Base-by-base conservation (phyloP, 352 stramenopile species). In the Phytophthora aleatoria region DNA sequence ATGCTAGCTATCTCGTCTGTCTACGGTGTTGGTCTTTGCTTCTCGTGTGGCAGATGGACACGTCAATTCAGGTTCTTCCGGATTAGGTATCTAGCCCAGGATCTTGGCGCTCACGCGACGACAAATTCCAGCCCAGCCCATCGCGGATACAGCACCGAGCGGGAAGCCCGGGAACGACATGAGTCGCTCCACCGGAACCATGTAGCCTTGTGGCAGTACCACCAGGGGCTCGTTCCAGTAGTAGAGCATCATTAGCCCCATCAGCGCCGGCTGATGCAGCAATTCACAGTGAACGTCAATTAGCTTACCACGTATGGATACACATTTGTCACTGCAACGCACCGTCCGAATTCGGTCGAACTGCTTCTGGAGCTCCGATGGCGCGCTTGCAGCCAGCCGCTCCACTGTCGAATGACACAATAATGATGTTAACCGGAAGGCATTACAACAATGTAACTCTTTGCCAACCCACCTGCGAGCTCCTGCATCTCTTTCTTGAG, bases 401-500 rank as follows among this genome's bases (percentile, higher is more conserved):
- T 89, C 76, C 38, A 91, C 82, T 91, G 61, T 41, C 20, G 7
- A 53, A 55, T 35, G 50, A 55, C 42, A 68, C 36, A 50, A 64
- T n/a, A 13, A 52, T 39, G 20, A 15, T n/a, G 26, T 53, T 20
- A 67, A 24, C 10, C 11, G 12, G 38, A 10, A 20, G 6, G 6
- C 7, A 36, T 33, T 51, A 20, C 30, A 11, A 11, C 8, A 26
- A 10, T 20, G 27, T 20, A 48, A 9, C 26, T 33, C 24, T 26
- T 38, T 24, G 3, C 9, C 11, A 33, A 67, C 75, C 10, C 56
- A 94, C 86, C 79, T 20, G 81, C 83, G 20, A 91, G 80, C 66
- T 91, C 83, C 61, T 94, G 82, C 71, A 94, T 83, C 69, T 93
- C 65, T 67, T 92, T 94, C 73, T 95, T 93, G 53, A 94, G 55